Base-by-base conservation (phyloP, 148 eudicot genomes). In the Suaeda aralocaspica region DNA sequence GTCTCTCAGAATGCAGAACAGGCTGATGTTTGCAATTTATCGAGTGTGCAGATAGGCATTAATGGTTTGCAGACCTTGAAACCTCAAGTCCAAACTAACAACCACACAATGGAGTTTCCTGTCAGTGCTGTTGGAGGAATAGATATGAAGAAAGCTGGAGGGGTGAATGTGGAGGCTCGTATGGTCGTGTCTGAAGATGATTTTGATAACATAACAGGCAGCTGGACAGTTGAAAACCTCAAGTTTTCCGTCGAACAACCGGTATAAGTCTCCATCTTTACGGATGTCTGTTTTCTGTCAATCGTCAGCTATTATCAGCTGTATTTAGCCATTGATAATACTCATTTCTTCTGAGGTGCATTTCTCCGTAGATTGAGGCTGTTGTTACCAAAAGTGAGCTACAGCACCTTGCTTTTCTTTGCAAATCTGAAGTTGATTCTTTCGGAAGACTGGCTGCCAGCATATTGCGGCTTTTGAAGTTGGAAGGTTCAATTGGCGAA, bases 391-490 rank as follows among this genome's bases (percentile, higher is more conserved):
- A 94, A 84, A 89, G 85, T 77, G 99, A 94, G 77, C 80, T 91
- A 41, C 87, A 94, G 67, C 87, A 89, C 78, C 92, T 94, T 76
- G 84, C 86, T 53, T 57, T 60, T 66, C 80, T 91, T 74, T 89
- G 91, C 86, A 87, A 87, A 80, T 82, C 97, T 71, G 99, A 94
- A 80, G 91, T 88, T 60, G 96, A 86, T 44, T 94, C 99, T 44
- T 77, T 88, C 76, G 97, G 99, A 61, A 77, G 97, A 61, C 82
- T 94, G 62, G 72, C 90, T 78, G 99, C 89, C 56, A 90, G 92
- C 30, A 71, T 91, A 60, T 77, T 94, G 72, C 88, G 93, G 73
- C 77, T 94, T 74, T 84, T 94, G 71, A 91, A 89, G 72, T 79
- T 94, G 45, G 98, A 93, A 70, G 86, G 85, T 45, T 81, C 90